Conservation (phyloP, 2,329 filamentous ascomycete genomes). For the Cryphonectria japonica region DNA sequence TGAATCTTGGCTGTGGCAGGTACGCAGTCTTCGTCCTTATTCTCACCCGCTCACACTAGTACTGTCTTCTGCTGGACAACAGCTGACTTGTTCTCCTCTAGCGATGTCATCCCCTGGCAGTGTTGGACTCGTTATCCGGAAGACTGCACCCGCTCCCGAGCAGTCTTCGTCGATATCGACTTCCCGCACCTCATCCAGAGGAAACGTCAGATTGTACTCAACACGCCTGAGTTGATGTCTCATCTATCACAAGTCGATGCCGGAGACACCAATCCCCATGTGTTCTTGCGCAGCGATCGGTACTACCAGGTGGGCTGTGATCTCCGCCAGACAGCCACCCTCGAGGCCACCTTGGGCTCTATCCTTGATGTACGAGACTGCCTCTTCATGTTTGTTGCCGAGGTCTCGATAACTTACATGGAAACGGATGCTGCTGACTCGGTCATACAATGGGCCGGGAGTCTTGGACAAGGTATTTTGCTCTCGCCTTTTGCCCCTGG, state of each 20-base stretch:
- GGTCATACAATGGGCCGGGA: constrained; percentile 78
- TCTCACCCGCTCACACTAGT: neutral
- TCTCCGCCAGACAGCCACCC: constrained; percentile 65
- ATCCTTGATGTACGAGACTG: constrained; percentile 62
- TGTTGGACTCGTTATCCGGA: constrained; percentile 69
- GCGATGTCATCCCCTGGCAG: constrained; percentile 87
- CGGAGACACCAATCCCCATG: constrained; percentile 37
- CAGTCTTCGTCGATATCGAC: constrained; percentile 82
- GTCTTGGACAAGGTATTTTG: constrained; percentile 64
- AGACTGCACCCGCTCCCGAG: constrained; percentile 52
- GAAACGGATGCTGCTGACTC: constrained; percentile 71
- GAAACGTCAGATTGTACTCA: constrained; percentile 71
- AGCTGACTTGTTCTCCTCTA: constrained; percentile 40
- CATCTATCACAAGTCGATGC: constrained; percentile 51
- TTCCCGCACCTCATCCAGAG: constrained; percentile 78
- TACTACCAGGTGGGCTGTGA: constrained; percentile 86
- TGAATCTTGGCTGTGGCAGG: constrained; percentile 92
- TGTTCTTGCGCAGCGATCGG: constrained; percentile 67
- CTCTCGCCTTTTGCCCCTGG: neutral
- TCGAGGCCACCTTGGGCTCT: constrained; percentile 62
- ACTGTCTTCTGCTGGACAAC: constrained; percentile 9
- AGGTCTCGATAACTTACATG: constrained; percentile 94
- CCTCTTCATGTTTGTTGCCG: constrained; percentile 78
- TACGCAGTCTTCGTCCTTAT: constrained; percentile 52
- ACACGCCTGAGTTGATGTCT: constrained; percentile 62